A percentile compares a stretch with the other conserved stretches of the same genome.
Conservation (phyloP, 495 filamentous ascomycete species). For the Aspergillus ellipticus region DNA sequence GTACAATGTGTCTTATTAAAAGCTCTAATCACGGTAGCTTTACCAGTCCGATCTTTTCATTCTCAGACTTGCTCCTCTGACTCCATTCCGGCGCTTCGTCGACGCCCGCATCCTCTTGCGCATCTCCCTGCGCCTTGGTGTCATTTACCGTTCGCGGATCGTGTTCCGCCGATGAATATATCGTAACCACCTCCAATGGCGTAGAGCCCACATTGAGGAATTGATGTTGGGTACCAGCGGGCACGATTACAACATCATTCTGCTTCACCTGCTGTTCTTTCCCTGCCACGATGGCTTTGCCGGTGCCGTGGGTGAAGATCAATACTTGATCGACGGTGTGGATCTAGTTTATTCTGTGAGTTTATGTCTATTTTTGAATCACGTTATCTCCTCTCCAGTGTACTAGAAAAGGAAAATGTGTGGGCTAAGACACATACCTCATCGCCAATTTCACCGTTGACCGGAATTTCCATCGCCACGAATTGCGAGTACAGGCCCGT, state of each 20-base stretch:
- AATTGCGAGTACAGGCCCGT: slow-evolving; percentile 62
- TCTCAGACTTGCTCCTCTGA: slow-evolving; percentile 50
- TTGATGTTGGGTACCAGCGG: slow-evolving; percentile 63
- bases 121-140: slow-evolving; percentile 59
- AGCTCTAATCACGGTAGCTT: slow-evolving; percentile 20
- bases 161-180: slow-evolving; percentile 63
- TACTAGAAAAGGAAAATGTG: slow-evolving; percentile 9
- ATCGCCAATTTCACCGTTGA: slow-evolving; percentile 62
- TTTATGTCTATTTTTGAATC: neutral
- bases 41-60: slow-evolving; percentile 54
- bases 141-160: slow-evolving; percentile 53
- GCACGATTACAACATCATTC: slow-evolving; percentile 60
- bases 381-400: no score
- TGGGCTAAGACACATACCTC: no score
- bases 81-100: slow-evolving; percentile 61
- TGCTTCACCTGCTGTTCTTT: slow-evolving; percentile 56
- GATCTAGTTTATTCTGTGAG: slow-evolving; percentile 18
- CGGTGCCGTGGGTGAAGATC: slow-evolving; percentile 58
- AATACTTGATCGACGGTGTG: slow-evolving; percentile 60
- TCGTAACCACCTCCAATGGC: slow-evolving; percentile 54
- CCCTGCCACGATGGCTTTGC: slow-evolving; percentile 54
- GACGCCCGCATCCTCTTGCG: slow-evolving; percentile 55
- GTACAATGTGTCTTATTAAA: no score
- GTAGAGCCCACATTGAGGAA: slow-evolving; percentile 57
- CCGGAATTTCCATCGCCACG: slow-evolving; percentile 61